Percentiles rank a stretch among this genome's conserved stretches.
Conservation (phyloP, 345 rosid genomes). For the Pistacia integerrima region DNA sequence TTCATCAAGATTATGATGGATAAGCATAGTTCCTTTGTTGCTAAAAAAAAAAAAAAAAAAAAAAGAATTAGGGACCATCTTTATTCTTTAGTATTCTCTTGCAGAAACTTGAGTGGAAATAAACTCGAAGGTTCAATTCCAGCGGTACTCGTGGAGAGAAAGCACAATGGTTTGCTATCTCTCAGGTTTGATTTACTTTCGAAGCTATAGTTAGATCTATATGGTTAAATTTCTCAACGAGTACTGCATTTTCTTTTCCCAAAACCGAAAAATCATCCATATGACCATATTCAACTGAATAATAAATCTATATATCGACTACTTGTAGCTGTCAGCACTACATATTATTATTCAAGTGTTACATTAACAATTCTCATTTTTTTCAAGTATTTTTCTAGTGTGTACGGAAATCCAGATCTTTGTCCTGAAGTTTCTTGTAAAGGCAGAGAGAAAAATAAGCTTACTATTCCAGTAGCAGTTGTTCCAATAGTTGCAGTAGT, state of each 20-base stretch:
- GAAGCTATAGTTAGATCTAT: background rate
- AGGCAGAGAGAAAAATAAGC: constrained; percentile 27
- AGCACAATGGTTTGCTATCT: constrained; percentile 23
- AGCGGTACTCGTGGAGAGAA: constrained; percentile 25
- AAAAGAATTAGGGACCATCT: background rate
- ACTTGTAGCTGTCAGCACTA: background rate
- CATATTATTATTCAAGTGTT: too few relatives aligned
- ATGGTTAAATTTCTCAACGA: background rate
- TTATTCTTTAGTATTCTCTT: background rate
- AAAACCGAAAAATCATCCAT: background rate
- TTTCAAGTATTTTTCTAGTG: constrained; percentile 19
- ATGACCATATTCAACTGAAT: background rate
- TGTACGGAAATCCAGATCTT: constrained; percentile 42
- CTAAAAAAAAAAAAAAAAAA: background rate
- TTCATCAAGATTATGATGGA: too few relatives aligned
- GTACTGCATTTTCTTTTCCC: background rate
- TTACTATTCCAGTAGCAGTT: constrained; percentile 27
- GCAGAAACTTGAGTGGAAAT: constrained; percentile 50
- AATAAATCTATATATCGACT: background rate
- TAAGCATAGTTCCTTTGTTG: constrained; percentile 12
- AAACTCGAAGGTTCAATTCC: constrained; percentile 48
- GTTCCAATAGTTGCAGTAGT: constrained; percentile 19
- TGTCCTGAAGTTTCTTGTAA: constrained; percentile 40
- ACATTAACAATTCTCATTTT: too few relatives aligned
- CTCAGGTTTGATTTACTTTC: constrained; percentile 20